phyloP scores from a whole-genome alignment of 1,139 yeast species.

The Yamadazyma blattariae region DNA sequence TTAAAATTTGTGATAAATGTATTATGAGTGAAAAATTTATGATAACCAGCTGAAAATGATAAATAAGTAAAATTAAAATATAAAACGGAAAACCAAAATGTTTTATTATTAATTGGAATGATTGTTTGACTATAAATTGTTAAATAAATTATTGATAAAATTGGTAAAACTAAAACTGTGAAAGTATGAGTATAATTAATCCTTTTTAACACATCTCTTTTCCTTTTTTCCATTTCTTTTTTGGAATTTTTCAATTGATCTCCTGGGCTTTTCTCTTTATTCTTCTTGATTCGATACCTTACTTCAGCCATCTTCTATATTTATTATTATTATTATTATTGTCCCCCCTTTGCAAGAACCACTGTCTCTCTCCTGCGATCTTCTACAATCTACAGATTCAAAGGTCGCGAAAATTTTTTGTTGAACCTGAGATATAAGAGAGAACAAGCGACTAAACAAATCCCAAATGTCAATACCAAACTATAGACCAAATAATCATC shows the following conservation, averaged over 20 bases:
- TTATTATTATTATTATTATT: neutral
- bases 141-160: slow-evolving; percentile 23
- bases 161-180: slow-evolving; percentile 34
- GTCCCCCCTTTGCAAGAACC: too few relatives aligned
- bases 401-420: too few relatives aligned
- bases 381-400: too few relatives aligned
- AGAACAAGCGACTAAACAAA: neutral
- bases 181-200: slow-evolving; percentile 31
- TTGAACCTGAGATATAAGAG: too few relatives aligned
- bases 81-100: slow-evolving; percentile 29
- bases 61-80: slow-evolving; percentile 39
- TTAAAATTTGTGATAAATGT: slow-evolving; percentile 41
- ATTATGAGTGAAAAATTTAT: slow-evolving; percentile 53
- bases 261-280: slow-evolving; percentile 15
- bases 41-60: slow-evolving; percentile 44
- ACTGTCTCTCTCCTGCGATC: too few relatives aligned
- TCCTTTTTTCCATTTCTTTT: slow-evolving; percentile 28
- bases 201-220: slow-evolving; percentile 30
- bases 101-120: slow-evolving; percentile 22
- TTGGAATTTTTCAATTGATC: slow-evolving; percentile 19
- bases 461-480: slow-evolving; percentile 9
- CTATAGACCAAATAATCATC: slow-evolving; percentile 3
- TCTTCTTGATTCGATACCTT: slow-evolving; percentile 14
- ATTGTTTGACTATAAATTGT: slow-evolving; percentile 16
- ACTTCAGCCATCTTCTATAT: slow-evolving; percentile 2